Conservation (phyloP, 2,329 filamentous ascomycete genomes). For the Ophiostoma quercus region DNA sequence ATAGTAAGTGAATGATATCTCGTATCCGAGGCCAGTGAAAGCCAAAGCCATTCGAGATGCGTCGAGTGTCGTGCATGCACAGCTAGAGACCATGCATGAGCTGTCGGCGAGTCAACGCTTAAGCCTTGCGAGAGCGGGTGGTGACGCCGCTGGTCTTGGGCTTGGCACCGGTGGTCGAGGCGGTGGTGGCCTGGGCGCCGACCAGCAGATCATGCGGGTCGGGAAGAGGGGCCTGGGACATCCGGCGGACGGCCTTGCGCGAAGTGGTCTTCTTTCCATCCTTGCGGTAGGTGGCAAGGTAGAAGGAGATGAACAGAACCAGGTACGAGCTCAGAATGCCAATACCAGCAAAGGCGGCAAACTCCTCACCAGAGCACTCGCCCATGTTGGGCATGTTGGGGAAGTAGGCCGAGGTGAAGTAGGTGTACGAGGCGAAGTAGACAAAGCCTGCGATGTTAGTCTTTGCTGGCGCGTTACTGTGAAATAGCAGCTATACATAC, state of each 20-base stretch:
- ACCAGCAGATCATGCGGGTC: constrained; percentile 71
- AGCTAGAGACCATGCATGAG: not conserved
- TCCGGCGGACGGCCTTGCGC: constrained; percentile 67
- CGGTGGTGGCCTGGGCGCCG: constrained; percentile 48
- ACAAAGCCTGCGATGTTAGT: constrained; percentile 64
- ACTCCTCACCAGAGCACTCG: constrained; percentile 91
- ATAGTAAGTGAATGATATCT: not conserved
- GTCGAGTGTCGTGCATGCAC: not conserved
- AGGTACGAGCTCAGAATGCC: constrained; percentile 91
- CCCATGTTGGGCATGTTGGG: constrained; percentile 76
- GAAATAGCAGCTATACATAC: constrained; percentile 47
- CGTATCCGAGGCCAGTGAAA: not conserved
- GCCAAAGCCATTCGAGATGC: no score
- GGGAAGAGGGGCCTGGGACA: constrained; percentile 64
- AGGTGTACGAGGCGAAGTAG: constrained; percentile 71
- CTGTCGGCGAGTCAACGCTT: constrained; percentile 30
- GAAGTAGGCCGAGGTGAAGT: constrained; percentile 98
- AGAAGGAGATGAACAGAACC: constrained; percentile 98
- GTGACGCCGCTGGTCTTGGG: constrained; percentile 40
- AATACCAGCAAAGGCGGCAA: constrained; percentile 88
- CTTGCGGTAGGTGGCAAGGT: constrained; percentile 93
- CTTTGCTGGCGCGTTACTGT: not conserved
- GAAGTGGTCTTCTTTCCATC: constrained; percentile 72
- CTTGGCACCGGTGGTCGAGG: constrained; percentile 51
- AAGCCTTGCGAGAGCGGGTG: constrained; percentile 67